Evolutionary conservation across 2,329 filamentous ascomycete genomes (phyloP).

Genomic region (Aspergillus tanneri): DNA sequence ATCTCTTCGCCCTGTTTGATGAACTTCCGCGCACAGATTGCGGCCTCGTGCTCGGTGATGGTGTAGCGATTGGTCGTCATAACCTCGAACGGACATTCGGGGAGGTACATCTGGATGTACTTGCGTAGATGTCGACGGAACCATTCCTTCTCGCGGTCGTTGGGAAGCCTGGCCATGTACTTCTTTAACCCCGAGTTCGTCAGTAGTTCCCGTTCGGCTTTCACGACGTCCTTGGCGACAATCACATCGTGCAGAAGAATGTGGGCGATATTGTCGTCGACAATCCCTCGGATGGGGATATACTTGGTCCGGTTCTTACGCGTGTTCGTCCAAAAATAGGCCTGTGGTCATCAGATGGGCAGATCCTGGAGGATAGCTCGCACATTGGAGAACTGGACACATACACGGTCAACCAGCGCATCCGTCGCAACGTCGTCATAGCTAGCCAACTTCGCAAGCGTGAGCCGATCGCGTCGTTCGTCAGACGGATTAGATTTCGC

Average conservation of each 20-base stretch:
- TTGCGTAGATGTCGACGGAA: constrained; percentile 82
- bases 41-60: constrained; percentile 83
- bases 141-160: constrained; percentile 77
- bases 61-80: constrained; percentile 93
- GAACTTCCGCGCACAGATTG: constrained; percentile 73
- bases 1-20: constrained; percentile 82
- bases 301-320: constrained; percentile 91
- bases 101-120: constrained; percentile 89
- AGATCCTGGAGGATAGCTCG: constrained; percentile 18
- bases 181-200: constrained; percentile 70
- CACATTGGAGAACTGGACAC: constrained; percentile 36
- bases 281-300: constrained; percentile 76
- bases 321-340: constrained; percentile 94
- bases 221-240: constrained; percentile 67
- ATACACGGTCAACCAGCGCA: constrained; percentile 89
- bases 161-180: constrained; percentile 66
- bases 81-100: constrained; percentile 93
- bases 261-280: constrained; percentile 60
- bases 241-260: constrained; percentile 67
- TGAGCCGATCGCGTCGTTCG: constrained; percentile 66
- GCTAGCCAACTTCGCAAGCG: constrained; percentile 79
- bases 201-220: constrained; percentile 71
- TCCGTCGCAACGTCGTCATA: constrained; percentile 97
- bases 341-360: constrained; percentile 51
- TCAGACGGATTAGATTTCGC: constrained; percentile 29